A percentile compares a stretch with the other conserved stretches of the same genome.
Conservation (phyloP, 1,284 basidiomycete genomes). For the Ganoderma lingzhi region DNA sequence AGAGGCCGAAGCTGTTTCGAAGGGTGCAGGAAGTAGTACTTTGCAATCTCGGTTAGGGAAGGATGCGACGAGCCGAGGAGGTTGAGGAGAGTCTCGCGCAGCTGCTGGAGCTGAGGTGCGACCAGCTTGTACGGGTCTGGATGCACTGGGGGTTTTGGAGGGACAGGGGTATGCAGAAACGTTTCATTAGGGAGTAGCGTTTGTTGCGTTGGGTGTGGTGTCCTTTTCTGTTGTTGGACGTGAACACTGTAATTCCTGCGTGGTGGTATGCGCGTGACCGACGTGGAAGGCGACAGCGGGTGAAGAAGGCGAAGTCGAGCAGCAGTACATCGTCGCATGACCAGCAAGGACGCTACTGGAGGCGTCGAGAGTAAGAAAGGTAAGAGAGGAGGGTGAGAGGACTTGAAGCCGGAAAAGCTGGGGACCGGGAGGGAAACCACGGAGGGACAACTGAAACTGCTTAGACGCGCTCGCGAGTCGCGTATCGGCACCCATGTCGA, state of each 20-base stretch:
- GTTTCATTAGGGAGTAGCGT: constrained; percentile 27
- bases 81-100: constrained; percentile 80
- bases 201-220: constrained; percentile 28
- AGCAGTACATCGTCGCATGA: constrained; percentile 48
- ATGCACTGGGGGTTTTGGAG: constrained; percentile 34
- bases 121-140: constrained; percentile 77
- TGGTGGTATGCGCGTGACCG: constrained; percentile 36
- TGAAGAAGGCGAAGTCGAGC: constrained; percentile 39
- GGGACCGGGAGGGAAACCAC: constrained; percentile 10
- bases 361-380: constrained; percentile 29
- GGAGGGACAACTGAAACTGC: neutral
- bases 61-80: constrained; percentile 92
- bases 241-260: constrained; percentile 42
- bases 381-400: constrained; percentile 22
- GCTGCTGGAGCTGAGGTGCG: constrained; percentile 75
- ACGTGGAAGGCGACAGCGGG: constrained; percentile 27
- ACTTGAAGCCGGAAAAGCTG: constrained; percentile 12
- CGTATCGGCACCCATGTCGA: constrained; percentile 11
- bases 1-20: constrained; percentile 94
- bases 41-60: constrained; percentile 86
- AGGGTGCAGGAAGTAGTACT: constrained; percentile 91
- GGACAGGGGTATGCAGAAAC: constrained; percentile 21
- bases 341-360: constrained; percentile 39
- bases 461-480: constrained; percentile 14
- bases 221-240: constrained; percentile 37